phyloP scores from a whole-genome alignment of 2,329 filamentous ascomycete genomes.

The Coniochaeta ligniaria region DNA sequence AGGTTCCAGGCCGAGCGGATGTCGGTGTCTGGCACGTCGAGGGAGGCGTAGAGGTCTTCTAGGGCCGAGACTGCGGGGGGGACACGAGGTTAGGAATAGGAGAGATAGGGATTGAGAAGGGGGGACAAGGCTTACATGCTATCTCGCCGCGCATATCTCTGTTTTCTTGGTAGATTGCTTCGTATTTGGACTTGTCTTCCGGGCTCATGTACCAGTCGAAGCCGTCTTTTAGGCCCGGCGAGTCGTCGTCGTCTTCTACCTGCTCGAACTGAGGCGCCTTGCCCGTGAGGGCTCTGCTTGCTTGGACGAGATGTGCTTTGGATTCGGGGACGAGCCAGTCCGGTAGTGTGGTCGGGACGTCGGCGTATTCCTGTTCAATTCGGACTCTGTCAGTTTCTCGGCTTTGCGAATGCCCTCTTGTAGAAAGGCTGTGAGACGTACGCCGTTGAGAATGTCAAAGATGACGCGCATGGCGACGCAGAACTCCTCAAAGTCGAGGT shows the following conservation, averaged over 20 bases:
- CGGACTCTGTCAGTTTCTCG: too few species aligned
- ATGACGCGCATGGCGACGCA: constrained; percentile 98
- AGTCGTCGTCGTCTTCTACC: constrained; percentile 72
- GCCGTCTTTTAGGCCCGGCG: constrained; percentile 81
- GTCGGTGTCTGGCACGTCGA: constrained; percentile 69
- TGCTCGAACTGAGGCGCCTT: constrained; percentile 78
- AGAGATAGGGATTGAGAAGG: neutral
- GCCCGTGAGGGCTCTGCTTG: constrained; percentile 69
- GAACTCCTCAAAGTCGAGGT: constrained; percentile 98
- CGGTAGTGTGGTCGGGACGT: constrained; percentile 79
- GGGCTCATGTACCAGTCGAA: constrained; percentile 99
- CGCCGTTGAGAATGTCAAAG: constrained; percentile 93
- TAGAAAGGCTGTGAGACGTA: constrained; percentile 34
- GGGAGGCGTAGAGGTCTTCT: constrained; percentile 75
- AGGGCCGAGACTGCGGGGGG: constrained; percentile 59
- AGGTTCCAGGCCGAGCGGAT: constrained; percentile 93
- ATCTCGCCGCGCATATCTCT: constrained; percentile 81
- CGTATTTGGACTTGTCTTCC: constrained; percentile 84
- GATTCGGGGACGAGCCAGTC: constrained; percentile 97
- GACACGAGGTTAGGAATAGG: neutral
- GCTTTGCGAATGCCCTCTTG: too few species aligned
- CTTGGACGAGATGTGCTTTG: constrained; percentile 85
- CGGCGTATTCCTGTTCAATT: constrained; percentile 61
- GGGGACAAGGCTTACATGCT: constrained; percentile 47
- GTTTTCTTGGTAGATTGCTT: constrained; percentile 93